phyloP scores from a whole-genome alignment of 108 stramenopile genomes.

The Conticribra weissflogii region DNA sequence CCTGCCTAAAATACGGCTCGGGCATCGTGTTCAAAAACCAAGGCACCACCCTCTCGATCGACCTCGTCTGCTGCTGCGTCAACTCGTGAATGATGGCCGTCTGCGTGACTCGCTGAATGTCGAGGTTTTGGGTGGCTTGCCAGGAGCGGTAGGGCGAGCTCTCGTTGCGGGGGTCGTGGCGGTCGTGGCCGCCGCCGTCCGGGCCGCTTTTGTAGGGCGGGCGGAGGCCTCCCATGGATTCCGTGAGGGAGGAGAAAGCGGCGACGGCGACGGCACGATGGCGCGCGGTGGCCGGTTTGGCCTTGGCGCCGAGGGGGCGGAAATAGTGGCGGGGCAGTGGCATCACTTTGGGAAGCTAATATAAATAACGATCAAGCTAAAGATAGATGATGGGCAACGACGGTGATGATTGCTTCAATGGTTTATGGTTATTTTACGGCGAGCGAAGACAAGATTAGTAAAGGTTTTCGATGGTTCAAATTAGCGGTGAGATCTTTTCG shows the following conservation, averaged over 20 bases:
- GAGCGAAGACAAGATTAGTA: too few species aligned
- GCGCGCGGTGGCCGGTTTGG: too few species aligned
- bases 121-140: conserved; percentile 79
- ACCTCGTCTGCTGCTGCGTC: conserved; percentile 62
- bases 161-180: not conserved
- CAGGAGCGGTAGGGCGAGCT: conserved; percentile 44
- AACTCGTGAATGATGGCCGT: conserved; percentile 85
- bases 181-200: not conserved
- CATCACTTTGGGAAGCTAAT: too few species aligned
- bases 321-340: too few species aligned
- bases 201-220: not conserved
- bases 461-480: too few species aligned
- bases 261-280: too few species aligned
- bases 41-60: conserved; percentile 88
- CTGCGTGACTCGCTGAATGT: conserved; percentile 83
- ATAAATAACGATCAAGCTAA: too few species aligned
- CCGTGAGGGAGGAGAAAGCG: not conserved
- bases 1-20: conserved; percentile 88
- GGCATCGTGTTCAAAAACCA: conserved; percentile 98
- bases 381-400: too few species aligned
- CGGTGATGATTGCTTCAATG: too few species aligned
- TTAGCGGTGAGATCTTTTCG: too few species aligned
- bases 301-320: too few species aligned
- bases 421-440: too few species aligned
- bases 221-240: conserved; percentile 1